Conservation (phyloP, 2,329 filamentous ascomycete genomes). For the Nannizziopsis arthrosporioides region DNA sequence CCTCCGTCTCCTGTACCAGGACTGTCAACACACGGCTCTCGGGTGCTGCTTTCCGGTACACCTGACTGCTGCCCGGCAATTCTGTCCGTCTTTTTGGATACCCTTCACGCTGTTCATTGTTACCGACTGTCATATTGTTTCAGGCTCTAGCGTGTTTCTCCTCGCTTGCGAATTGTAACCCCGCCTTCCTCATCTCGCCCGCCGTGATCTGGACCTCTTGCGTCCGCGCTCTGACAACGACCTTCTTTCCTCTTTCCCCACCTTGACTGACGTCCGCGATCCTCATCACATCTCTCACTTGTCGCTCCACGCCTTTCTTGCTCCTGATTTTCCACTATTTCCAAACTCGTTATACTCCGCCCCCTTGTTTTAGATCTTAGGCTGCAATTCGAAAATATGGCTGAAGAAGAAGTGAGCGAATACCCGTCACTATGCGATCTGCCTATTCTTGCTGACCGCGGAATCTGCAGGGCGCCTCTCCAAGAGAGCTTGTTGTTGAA, state of each 20-base stretch:
- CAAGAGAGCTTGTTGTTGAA: slow-evolving; percentile 76
- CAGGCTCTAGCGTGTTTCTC: neutral
- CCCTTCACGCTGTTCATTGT: slow-evolving; percentile 5
- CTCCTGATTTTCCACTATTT: neutral
- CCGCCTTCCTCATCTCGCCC: slow-evolving; percentile 6
- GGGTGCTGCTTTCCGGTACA: slow-evolving; percentile 13
- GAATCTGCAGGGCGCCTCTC: slow-evolving; percentile 60
- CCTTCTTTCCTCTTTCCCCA: neutral
- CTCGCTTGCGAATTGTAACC: neutral
- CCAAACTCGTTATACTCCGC: neutral
- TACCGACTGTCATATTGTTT: slow-evolving; percentile 1
- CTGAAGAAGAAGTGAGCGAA: slow-evolving; percentile 32
- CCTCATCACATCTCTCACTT: neutral
- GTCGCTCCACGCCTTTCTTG: neutral
- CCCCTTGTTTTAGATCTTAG: neutral
- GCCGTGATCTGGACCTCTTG: neutral
- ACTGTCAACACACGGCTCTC: slow-evolving; percentile 13
- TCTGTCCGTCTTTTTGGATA: slow-evolving; percentile 2
- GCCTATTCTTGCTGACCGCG: slow-evolving; percentile 9
- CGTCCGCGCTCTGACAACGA: neutral
- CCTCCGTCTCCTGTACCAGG: slow-evolving; percentile 2
- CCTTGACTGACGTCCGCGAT: neutral
- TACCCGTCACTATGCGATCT: neutral
- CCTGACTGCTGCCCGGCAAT: slow-evolving; percentile 8
- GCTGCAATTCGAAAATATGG: slow-evolving; percentile 23